Conservation (phyloP, 1,284 basidiomycete genomes). For the Cyathus olla region DNA sequence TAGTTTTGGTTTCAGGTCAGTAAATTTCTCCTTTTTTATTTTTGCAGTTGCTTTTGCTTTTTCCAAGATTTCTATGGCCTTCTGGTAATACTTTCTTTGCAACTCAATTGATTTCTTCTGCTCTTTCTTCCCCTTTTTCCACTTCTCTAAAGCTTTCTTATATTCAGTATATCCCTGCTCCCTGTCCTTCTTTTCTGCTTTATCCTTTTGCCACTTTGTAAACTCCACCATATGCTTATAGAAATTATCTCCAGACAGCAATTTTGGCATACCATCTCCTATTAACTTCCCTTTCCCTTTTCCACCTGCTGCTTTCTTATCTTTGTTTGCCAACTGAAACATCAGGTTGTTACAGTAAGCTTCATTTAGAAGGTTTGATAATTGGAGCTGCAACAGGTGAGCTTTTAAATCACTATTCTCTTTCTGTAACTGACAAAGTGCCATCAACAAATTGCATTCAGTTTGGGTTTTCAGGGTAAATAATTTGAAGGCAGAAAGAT, state of each 20-base stretch:
- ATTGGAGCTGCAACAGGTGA: conserved; percentile 8
- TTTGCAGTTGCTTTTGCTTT: conserved; percentile 11
- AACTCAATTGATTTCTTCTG: conserved; percentile 8
- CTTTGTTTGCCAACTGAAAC: conserved; percentile 20
- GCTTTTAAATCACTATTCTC: not conserved
- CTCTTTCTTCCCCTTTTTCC: conserved; percentile 6
- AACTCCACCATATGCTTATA: conserved; percentile 9
- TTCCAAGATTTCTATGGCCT: conserved; percentile 11
- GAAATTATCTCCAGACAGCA: conserved; percentile 18
- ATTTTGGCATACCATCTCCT: conserved; percentile 22
- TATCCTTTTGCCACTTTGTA: conserved; percentile 8
- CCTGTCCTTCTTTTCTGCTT: conserved; percentile 7
- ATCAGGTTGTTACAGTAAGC: conserved; percentile 7
- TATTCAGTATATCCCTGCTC: conserved; percentile 1
- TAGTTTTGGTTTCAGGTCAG: conserved; percentile 13
- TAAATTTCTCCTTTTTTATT: not conserved
- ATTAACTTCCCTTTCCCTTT: conserved; percentile 8
- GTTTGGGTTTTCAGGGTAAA: not conserved
- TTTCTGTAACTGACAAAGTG: conserved; percentile 3
- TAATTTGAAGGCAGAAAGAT: conserved; percentile 1
- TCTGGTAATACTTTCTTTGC: conserved; percentile 2
- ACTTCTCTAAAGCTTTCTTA: conserved; percentile 6
- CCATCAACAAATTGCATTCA: conserved; percentile 2
- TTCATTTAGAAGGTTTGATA: conserved; percentile 14
- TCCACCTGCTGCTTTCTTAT: conserved; percentile 19